Evolutionary conservation across 192 early-diverging fungal species (phyloP).

Genomic region (Coemansia sp.): DNA sequence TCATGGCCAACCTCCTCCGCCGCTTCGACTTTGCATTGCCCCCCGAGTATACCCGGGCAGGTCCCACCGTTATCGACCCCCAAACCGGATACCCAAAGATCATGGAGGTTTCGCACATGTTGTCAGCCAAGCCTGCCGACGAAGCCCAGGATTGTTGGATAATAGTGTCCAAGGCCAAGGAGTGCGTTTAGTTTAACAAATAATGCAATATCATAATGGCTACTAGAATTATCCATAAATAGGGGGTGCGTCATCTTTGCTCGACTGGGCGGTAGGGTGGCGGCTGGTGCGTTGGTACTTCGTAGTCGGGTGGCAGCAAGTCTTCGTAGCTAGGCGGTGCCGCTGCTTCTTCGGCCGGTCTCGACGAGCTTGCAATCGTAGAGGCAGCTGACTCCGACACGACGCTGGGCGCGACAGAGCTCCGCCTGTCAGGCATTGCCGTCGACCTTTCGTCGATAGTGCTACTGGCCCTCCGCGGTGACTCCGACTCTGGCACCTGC

Average conservation of each 20-base stretch:
- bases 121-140: constrained; percentile 10
- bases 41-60: not conserved
- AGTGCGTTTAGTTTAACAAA: not conserved
- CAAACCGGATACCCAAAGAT: constrained; percentile 3
- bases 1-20: constrained; percentile 21
- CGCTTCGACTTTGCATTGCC: constrained; percentile 15
- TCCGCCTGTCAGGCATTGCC: no score
- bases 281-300: constrained; percentile 9
- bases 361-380: not conserved
- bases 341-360: not conserved
- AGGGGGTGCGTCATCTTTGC: no score
- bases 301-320: constrained; percentile 27
- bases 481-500: no score
- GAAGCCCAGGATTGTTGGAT: constrained; percentile 21
- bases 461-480: no score
- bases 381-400: not conserved
- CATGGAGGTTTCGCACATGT: constrained; percentile 16
- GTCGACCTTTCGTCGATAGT: no score
- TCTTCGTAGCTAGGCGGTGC: constrained; percentile 26
- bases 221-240: no score
- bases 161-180: constrained; percentile 2
- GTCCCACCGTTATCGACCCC: constrained; percentile 7
- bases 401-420: not conserved
- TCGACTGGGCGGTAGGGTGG: constrained; percentile 27
- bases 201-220: no score